These are phyloP conservation scores for Sparassis latifolia DNA, from an alignment of 1,284 basidiomycete species.

Conservation along the genomic window DNA sequence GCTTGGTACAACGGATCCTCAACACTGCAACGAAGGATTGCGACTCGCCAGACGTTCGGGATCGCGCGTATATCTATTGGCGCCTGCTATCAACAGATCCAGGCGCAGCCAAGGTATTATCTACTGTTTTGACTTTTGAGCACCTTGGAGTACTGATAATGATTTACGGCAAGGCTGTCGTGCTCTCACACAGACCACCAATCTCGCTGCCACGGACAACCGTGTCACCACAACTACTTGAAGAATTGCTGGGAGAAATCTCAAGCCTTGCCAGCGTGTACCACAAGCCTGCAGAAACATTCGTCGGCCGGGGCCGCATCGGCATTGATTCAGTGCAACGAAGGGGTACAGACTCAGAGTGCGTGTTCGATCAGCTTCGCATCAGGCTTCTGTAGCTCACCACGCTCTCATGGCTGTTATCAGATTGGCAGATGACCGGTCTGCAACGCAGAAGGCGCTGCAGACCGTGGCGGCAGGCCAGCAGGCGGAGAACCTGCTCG, in stretches of 20 bases:
- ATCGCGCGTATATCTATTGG: slow-evolving; percentile 97
- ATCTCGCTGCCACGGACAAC: slow-evolving; percentile 91
- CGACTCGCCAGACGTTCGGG: slow-evolving; percentile 95
- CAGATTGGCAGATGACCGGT: slow-evolving; percentile 55
- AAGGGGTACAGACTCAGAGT: slow-evolving; percentile 53
- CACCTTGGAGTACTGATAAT: not conserved
- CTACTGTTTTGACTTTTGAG: not conserved
- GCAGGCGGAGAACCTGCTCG: slow-evolving; percentile 91
- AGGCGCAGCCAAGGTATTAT: slow-evolving; percentile 79
- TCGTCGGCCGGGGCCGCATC: slow-evolving; percentile 80
- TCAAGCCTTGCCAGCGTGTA: slow-evolving; percentile 89
- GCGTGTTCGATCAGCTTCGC: slow-evolving; percentile 3
- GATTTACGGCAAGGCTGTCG: slow-evolving; percentile 60
- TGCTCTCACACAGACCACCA: slow-evolving; percentile 86
- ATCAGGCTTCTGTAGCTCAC: slow-evolving; percentile 2
- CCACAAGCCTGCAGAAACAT: slow-evolving; percentile 92
- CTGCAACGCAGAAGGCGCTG: slow-evolving; percentile 76
- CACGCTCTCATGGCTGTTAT: not conserved
- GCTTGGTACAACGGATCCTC: slow-evolving; percentile 83
- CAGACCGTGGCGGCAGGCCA: slow-evolving; percentile 87
- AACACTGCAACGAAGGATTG: slow-evolving; percentile 95
- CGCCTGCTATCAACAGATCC: slow-evolving; percentile 89
- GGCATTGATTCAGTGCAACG: slow-evolving; percentile 79
- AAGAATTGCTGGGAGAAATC: slow-evolving; percentile 88
- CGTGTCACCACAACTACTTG: slow-evolving; percentile 84